Evolutionary conservation across 768 basidiomycete genomes (phyloP).

Genomic region (Lactifluus piperatus): DNA sequence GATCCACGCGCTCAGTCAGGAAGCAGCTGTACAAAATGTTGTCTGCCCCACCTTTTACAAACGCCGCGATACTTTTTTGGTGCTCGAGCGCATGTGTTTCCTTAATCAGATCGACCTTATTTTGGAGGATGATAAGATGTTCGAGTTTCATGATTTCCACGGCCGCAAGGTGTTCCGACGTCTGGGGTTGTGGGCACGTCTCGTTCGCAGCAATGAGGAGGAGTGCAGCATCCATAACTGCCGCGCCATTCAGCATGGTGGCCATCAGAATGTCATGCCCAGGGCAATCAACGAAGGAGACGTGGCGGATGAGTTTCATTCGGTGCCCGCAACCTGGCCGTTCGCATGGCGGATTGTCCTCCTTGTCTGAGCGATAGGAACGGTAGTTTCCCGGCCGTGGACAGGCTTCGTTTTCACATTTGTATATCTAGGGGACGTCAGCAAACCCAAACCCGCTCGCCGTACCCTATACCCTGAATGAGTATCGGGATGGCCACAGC

Average conservation of each 20-base stretch:
- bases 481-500: neutral
- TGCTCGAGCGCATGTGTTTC: slow-evolving; percentile 92
- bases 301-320: slow-evolving; percentile 91
- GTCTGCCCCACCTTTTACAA: slow-evolving; percentile 71
- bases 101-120: slow-evolving; percentile 98
- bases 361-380: slow-evolving; percentile 90
- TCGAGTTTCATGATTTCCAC: slow-evolving; percentile 99
- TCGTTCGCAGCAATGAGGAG: slow-evolving; percentile 96
- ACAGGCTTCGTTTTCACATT: slow-evolving; percentile 91
- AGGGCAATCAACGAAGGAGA: slow-evolving; percentile 97
- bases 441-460: neutral
- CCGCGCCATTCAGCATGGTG: slow-evolving; percentile 99
- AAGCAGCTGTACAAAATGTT: neutral
- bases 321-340: slow-evolving; percentile 82
- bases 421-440: slow-evolving; percentile 67
- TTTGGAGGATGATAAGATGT: slow-evolving; percentile 96
- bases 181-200: slow-evolving; percentile 98
- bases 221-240: slow-evolving; percentile 98
- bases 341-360: slow-evolving; percentile 89
- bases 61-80: slow-evolving; percentile 89
- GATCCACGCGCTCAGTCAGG: neutral
- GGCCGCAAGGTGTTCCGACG: slow-evolving; percentile 95
- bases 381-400: slow-evolving; percentile 91
- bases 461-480: neutral
- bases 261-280: slow-evolving; percentile 99